These are phyloP conservation scores for Colletotrichum eremochloae DNA, from an alignment of 2,329 filamentous ascomycete genomes.

Conservation along the genomic window DNA sequence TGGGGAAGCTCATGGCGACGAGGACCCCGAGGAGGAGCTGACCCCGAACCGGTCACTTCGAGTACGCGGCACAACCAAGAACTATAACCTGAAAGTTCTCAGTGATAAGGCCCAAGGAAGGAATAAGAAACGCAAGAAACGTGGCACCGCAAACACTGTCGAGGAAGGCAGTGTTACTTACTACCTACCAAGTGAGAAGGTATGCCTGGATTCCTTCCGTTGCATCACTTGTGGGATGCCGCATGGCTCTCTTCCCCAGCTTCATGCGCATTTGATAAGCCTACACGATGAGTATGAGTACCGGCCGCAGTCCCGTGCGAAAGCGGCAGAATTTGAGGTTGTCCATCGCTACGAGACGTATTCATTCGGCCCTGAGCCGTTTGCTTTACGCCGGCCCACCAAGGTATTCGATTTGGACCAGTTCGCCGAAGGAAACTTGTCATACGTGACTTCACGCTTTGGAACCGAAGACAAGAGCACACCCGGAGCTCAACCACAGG, in stretches of 20 bases:
- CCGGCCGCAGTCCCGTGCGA: conserved; percentile 51
- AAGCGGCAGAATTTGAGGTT: conserved; percentile 56
- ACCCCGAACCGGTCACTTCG: conserved; percentile 67
- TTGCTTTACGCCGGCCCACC: conserved; percentile 58
- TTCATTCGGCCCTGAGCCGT: conserved; percentile 53
- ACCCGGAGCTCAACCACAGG: conserved; percentile 22
- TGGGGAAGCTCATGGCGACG: conserved; percentile 54
- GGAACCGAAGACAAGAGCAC: conserved; percentile 48
- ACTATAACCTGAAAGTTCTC: conserved; percentile 72
- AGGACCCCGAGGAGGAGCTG: conserved; percentile 60
- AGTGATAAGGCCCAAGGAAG: conserved; percentile 70
- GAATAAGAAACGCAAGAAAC: conserved; percentile 60
- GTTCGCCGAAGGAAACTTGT: conserved; percentile 59
- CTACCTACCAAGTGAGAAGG: conserved; percentile 58
- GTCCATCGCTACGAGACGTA: conserved; percentile 49
- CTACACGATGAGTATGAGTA: conserved; percentile 62
- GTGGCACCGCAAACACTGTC: conserved; percentile 44
- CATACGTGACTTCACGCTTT: conserved; percentile 59
- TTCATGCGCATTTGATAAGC: conserved; percentile 62
- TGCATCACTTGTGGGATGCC: conserved; percentile 65
- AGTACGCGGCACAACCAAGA: conserved; percentile 59
- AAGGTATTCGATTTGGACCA: conserved; percentile 61
- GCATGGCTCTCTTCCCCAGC: conserved; percentile 61
- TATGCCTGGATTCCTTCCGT: conserved; percentile 62
- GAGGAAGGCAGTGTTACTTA: conserved; percentile 62